These are phyloP conservation scores for Blastobotrys elegans DNA, from an alignment of 1,139 yeast genomes.

Conservation along the genomic window DNA sequence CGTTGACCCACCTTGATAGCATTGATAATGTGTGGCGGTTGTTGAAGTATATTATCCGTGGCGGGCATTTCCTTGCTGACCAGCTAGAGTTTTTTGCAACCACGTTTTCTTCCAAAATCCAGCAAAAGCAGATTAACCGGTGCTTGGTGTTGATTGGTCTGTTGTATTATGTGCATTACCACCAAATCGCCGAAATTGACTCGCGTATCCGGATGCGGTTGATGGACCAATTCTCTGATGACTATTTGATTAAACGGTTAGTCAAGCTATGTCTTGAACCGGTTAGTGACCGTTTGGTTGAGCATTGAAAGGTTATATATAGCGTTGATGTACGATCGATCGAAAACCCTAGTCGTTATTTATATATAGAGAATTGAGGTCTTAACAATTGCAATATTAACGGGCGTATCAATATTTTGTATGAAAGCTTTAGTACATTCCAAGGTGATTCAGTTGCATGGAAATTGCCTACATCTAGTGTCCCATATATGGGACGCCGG, in stretches of 20 bases:
- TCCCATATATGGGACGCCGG: too few relatives aligned
- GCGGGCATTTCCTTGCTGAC: neutral
- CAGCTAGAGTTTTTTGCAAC: constrained; percentile 2
- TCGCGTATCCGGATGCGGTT: constrained; percentile 9
- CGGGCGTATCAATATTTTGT: too few relatives aligned
- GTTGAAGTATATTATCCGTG: neutral
- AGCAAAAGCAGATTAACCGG: neutral
- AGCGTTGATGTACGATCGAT: neutral
- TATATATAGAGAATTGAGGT: too few relatives aligned
- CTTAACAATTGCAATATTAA: too few relatives aligned
- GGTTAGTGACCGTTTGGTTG: neutral
- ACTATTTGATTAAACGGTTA: constrained; percentile 1
- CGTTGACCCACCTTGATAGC: neutral
- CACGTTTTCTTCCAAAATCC: neutral
- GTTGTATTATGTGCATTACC: constrained; percentile 7
- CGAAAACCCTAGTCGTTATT: too few relatives aligned
- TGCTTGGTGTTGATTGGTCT: constrained; percentile 6
- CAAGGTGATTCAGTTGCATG: too few relatives aligned
- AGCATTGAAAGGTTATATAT: too few relatives aligned
- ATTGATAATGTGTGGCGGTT: constrained; percentile 6
- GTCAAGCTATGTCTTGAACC: constrained; percentile 6
- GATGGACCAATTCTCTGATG: neutral
- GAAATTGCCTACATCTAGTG: too few relatives aligned
- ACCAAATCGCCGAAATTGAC: neutral
- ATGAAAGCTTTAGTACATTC: too few relatives aligned